Base-by-base conservation (phyloP, 208 protist genomes). In the Perkinsela sp. region DNA sequence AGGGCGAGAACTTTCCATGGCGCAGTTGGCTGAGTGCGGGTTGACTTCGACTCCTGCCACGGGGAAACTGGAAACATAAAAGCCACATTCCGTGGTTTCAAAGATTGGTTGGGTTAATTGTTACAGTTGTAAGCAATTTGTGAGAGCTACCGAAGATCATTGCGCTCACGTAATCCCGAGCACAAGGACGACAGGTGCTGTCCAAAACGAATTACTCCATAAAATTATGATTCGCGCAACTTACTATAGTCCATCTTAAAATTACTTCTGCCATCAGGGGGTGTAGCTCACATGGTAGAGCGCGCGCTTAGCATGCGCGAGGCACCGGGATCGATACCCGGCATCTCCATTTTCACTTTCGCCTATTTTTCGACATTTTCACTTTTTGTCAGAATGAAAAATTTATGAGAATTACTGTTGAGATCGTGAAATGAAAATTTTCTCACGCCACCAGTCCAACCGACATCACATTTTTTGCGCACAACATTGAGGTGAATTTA, bases 221-320 rank as follows among this genome's bases (percentile, higher is more conserved):
- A n/a, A n/a, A n/a, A n/a, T n/a, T n/a, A n/a, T n/a, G n/a, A n/a
- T n/a, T n/a, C n/a, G n/a, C 40, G 40, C 40, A n/a, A 22, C 40
- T 57, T 57, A 57, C 22, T 22, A n/a, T 6, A n/a, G 6, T 57
- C 22, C 40, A 57, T n/a, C 13, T 22, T n/a, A 57, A 57, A n/a
- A 57, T 57, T 6, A n/a, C 40, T 6, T n/a, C 6, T 22, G 22
- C 13, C 13, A 22, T 57, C 6, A n/a, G 40, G 40, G 40, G 40
- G 40, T 57, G 40, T 57, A 57, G 40, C 40, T 57, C 40, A 57
- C 40, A 57, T 57, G 40, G 40, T 57, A 57, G 40, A 57, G 40
- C 40, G 40, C 40, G 40, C 40, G 40, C 40, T 57, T 57, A 57
- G 40, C 40, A 57, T 57, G 40, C 40, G 40, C 40, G 40, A 57